Evolutionary conservation across 805 yeast genomes (phyloP).

Genomic region (Cephaloascus albidus): DNA sequence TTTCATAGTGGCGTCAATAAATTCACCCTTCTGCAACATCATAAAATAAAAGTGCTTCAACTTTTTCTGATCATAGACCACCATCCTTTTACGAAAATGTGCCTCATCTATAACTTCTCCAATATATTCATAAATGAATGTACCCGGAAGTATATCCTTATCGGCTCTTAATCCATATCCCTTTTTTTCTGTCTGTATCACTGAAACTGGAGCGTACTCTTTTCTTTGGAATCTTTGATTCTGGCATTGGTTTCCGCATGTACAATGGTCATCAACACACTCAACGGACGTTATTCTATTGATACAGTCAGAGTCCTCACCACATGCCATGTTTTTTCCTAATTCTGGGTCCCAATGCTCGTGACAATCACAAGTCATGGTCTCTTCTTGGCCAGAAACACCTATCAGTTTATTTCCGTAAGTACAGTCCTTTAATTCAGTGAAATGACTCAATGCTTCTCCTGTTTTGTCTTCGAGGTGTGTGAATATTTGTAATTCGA

Average conservation of each 20-base stretch:
- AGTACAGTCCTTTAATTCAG: conserved; percentile 44
- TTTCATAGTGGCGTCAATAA: conserved; percentile 86
- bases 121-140: conserved; percentile 84
- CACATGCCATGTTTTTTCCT: conserved; percentile 59
- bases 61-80: conserved; percentile 58
- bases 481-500: conserved; percentile 14
- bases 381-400: conserved; percentile 64
- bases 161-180: conserved; percentile 87
- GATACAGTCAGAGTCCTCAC: conserved; percentile 80
- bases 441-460: conserved; percentile 59
- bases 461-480: conserved; percentile 49
- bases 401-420: conserved; percentile 61
- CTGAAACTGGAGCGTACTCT: conserved; percentile 67
- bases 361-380: conserved; percentile 85
- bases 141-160: conserved; percentile 41
- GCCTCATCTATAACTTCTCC: conserved; percentile 89
- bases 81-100: conserved; percentile 66
- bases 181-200: conserved; percentile 74
- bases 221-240: conserved; percentile 82
- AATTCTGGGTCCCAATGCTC: conserved; percentile 36
- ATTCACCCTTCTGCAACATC: conserved; percentile 91
- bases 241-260: conserved; percentile 72
- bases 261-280: conserved; percentile 62
- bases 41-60: conserved; percentile 85
- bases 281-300: conserved; percentile 89